Evolutionary conservation across 2,329 filamentous ascomycete species (phyloP), one percentile per base, ranked within the genome.

Genomic region (Claviceps cyperi): DNA sequence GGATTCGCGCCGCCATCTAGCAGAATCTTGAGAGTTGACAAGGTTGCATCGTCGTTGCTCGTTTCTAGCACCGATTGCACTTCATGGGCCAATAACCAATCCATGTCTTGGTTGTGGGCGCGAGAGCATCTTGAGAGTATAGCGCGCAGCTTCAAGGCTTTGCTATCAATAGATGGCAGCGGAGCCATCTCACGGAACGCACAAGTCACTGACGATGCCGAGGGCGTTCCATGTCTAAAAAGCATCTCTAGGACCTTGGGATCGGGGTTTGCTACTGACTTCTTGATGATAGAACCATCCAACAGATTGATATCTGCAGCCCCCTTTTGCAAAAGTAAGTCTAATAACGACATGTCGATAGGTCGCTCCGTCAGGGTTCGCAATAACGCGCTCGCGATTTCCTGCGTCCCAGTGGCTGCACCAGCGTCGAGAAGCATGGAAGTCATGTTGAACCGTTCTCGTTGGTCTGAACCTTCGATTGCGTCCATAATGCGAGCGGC

Each of bases 1-100:
- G 77, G 64, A 45, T 79, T 71, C 2, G 77, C 77, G 1, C 76
- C 75, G 1, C 70, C 66, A 1, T 68, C 64, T 1, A 81, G 58
- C 0, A 81, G 66, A 1, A 67, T 61, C 50, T 69, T 67, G 36
- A 79, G 51, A 1, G 72, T 68, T 2, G 69, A 64, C 5, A 75
- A 59, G 1, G 67, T 67, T 4, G 70, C 67, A 11, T 67, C 59
- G 1, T 64, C 59, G 0, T 61, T 59, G 0, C 61, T 63, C 6
- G 2, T 64, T 62, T 49, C 69, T 62, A 9, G 74, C 59, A 3
- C 57, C 1, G 63, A 65, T 43, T 73, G 67, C 4, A 79, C 71
- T 55, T 81, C 77, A 15, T 70, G 68, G 11, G 73, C 65, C 1
- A 81, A 66, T 2, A 76, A 60, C 3, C 65, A 59, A 50, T 68